These are phyloP conservation scores for Kuraishia molischiana DNA, from an alignment of 805 yeast species.

Conservation along the genomic window DNA sequence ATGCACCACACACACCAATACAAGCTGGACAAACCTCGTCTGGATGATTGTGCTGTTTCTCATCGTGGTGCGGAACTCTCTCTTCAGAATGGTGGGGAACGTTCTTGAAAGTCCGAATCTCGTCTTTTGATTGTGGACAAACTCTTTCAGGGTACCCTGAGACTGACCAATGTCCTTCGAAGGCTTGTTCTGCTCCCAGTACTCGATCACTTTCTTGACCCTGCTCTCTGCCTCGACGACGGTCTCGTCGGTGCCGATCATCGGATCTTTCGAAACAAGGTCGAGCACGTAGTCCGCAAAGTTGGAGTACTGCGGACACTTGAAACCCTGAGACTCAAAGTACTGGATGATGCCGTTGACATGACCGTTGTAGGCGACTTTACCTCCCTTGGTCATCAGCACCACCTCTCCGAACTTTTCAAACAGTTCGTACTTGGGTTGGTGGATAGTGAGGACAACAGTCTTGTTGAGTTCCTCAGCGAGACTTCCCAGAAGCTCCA, in stretches of 20 bases:
- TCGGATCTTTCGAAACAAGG: conserved; percentile 30
- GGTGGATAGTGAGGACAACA: conserved; percentile 64
- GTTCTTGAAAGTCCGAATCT: not conserved
- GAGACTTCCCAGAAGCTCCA: conserved; percentile 41
- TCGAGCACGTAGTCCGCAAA: conserved; percentile 64
- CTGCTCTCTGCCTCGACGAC: conserved; percentile 15
- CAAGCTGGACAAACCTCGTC: conserved; percentile 49
- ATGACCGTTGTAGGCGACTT: conserved; percentile 50
- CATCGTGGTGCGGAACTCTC: conserved; percentile 24
- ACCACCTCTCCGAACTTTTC: conserved; percentile 51
- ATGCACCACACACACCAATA: conserved; percentile 46
- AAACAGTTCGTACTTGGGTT: conserved; percentile 61
- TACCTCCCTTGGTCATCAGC: conserved; percentile 55
- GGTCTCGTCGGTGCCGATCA: conserved; percentile 6
- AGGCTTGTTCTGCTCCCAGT: conserved; percentile 21
- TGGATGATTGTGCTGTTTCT: conserved; percentile 41
- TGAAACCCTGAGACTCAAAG: conserved; percentile 33
- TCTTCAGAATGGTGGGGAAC: conserved; percentile 12
- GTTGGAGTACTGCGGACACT: conserved; percentile 46
- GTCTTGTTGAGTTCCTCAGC: conserved; percentile 44
- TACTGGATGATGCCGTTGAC: conserved; percentile 31
- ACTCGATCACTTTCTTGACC: conserved; percentile 27
- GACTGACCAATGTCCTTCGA: conserved; percentile 15
- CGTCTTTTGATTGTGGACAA: not conserved
- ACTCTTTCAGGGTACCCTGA: conserved; percentile 3